Conservation (phyloP, 805 yeast genomes). For the Starmerella floricola region DNA sequence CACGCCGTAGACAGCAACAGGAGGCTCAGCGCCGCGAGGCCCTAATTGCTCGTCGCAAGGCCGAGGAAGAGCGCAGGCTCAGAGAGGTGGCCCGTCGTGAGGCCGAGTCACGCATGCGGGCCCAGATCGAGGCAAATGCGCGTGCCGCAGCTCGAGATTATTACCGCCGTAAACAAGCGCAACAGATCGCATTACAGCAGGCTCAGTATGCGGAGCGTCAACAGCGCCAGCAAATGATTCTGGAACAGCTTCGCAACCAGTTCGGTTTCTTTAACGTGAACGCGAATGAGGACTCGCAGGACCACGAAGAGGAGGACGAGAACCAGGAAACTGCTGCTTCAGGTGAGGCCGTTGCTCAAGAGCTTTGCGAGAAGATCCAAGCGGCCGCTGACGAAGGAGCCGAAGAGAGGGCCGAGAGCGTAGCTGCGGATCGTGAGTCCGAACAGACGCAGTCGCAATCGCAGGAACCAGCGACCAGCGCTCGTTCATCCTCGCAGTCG, state of each 20-base stretch:
- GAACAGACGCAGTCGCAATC: too few species aligned
- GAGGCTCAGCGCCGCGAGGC: conserved; percentile 6
- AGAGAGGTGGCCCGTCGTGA: background rate
- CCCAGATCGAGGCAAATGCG: conserved; percentile 11
- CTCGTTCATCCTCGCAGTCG: background rate
- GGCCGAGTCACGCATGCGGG: conserved; percentile 1
- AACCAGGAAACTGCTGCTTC: too few species aligned
- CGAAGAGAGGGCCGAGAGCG: too few species aligned
- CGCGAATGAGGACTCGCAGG: background rate
- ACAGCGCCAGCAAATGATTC: conserved; percentile 12
- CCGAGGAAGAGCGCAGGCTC: conserved; percentile 9
- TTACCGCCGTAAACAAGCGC: conserved; percentile 11
- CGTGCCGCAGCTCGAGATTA: conserved; percentile 15
- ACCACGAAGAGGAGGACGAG: background rate
- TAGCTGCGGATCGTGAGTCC: too few species aligned
- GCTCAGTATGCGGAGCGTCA: conserved; percentile 15
- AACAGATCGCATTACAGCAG: conserved; percentile 7
- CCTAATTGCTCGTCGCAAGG: conserved; percentile 4
- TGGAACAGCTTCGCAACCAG: conserved; percentile 16
- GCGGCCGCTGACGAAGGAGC: too few species aligned
- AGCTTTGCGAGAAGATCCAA: too few species aligned
- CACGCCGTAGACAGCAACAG: conserved; percentile 6
- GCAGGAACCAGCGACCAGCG: background rate
- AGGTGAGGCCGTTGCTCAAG: too few species aligned
- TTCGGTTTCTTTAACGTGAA: conserved; percentile 7